Evolutionary conservation across 2,329 filamentous ascomycete species (phyloP).

Genomic region (Colletotrichum graminicola): DNA sequence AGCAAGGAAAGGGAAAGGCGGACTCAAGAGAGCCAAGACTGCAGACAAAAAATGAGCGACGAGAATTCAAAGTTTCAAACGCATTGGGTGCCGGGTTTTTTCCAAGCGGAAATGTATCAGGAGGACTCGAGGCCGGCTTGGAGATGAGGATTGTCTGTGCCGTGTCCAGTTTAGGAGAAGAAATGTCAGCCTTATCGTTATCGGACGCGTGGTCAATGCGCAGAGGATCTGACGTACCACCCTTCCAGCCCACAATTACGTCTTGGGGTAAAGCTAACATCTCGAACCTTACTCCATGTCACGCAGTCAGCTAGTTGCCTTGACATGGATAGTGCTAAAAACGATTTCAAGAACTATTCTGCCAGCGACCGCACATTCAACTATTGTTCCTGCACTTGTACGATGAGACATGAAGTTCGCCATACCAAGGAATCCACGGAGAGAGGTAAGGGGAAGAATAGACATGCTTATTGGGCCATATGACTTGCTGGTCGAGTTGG

Average conservation of each 20-base stretch:
- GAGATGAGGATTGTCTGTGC: conserved; percentile 20
- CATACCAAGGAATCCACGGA: not conserved
- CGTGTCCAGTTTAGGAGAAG: conserved; percentile 29
- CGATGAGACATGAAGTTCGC: not conserved
- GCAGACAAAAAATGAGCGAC: conserved; percentile 32
- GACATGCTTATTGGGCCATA: not conserved
- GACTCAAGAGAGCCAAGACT: conserved; percentile 18
- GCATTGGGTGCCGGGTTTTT: not conserved
- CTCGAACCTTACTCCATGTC: not conserved
- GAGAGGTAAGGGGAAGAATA: not conserved
- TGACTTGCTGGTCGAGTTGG: not conserved
- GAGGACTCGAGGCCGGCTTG: conserved; percentile 7
- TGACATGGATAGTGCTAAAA: not conserved
- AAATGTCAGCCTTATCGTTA: conserved; percentile 38
- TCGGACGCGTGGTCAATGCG: conserved; percentile 26
- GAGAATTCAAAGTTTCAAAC: conserved; percentile 27
- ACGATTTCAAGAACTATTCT: not conserved
- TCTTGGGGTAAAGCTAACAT: not conserved
- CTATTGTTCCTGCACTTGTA: not conserved
- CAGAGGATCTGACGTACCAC: not conserved
- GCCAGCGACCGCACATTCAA: not conserved
- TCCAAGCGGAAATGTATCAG: conserved; percentile 6
- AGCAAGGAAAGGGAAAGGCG: conserved; percentile 32
- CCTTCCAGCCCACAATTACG: not conserved
- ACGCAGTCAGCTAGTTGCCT: too few species aligned